Evolutionary conservation across 139 green algal genomes (phyloP), one percentile per base, ranked within the genome.

Genomic region (Chlorella sp.): DNA sequence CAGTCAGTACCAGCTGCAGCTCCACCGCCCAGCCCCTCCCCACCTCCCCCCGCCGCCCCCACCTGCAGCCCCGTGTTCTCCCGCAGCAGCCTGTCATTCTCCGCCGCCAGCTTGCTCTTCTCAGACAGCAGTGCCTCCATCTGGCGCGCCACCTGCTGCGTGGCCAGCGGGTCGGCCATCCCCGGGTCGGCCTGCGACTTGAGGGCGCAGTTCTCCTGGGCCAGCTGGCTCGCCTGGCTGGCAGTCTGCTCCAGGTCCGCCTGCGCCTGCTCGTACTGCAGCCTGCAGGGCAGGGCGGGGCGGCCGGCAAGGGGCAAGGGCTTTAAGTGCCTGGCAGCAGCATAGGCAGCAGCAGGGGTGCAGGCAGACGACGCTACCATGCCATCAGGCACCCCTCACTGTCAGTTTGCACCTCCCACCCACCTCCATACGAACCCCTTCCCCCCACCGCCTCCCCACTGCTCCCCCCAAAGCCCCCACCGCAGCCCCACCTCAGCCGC

Each of bases 21-120:
- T 37, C 2, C 26, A n/a, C 69, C 69, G 18, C 69, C 21, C 69
- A n/a, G 26, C 21, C 21, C 28, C 71, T 18, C 71, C 37, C 22
- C 39, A 14, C 22, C 68, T 34, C 34, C 42, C 89, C 88, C 86
- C 90, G 21, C 64, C 61, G 14, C 39, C 11, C 26, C 26, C 73
- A 93, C 92, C 91, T 94, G 92, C 83, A 96, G 85, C 68, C 86
- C 85, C 40, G 68, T 92, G 86, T 95, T 96, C 48, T 96, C 94
- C 30, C 90, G 84, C 75, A 90, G 73, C 83, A 96, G 87, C 4
- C 93, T 88, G 37, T 90, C 93, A 86, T 95, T 95, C 69, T 95
- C 93, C 83, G 92, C 87, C 68, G 89, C 91, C 80, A 95, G 85
- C 30, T 85, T 68, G 0, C 93, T 87, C 66, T 95, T 95, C 89